These are phyloP conservation scores for Solanum chmielewskii DNA, from an alignment of 257 asterid species.

Conservation along the genomic window DNA sequence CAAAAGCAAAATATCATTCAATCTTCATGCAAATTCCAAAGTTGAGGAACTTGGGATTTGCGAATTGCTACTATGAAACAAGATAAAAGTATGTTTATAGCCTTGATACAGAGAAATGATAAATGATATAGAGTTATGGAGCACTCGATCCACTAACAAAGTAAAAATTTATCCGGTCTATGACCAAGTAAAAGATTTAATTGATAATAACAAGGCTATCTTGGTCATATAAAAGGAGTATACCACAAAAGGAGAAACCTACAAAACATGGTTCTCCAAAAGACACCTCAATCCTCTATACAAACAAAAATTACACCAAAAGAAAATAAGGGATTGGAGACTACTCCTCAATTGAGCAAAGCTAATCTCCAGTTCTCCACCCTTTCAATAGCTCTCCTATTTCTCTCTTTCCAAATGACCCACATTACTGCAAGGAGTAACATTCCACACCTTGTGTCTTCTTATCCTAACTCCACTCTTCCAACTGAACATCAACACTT, in stretches of 20 bases:
- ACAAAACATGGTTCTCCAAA: background rate
- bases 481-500: background rate
- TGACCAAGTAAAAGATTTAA: background rate
- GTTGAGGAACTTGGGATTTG: background rate
- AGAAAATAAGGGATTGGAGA: background rate
- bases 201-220: background rate
- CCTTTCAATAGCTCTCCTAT: background rate
- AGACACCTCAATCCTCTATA: background rate
- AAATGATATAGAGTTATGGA: background rate
- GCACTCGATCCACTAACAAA: background rate
- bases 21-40: background rate
- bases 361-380: background rate
- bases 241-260: background rate
- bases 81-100: background rate
- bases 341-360: background rate
- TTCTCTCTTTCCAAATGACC: background rate
- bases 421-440: background rate
- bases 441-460: background rate
- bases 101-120: background rate
- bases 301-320: background rate
- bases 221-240: background rate
- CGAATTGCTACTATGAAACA: background rate
- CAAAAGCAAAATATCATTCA: background rate
- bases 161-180: background rate
- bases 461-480: background rate